phyloP scores from a whole-genome alignment of 148 eudicot species.

The Silene conica region DNA sequence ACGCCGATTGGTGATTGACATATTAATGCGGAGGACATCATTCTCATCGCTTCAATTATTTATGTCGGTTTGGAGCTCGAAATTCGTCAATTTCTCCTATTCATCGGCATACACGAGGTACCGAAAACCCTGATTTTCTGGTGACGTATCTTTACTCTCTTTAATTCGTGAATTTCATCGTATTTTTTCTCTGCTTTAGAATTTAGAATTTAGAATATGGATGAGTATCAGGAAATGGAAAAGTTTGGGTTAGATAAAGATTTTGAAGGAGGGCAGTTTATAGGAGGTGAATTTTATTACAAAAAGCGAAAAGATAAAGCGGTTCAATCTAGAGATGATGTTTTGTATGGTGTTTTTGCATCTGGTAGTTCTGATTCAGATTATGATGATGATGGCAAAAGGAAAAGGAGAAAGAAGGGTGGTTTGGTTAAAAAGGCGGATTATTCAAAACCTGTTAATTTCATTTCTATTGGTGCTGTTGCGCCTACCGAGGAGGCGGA shows the following conservation, averaged over 20 bases:
- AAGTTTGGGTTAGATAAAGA: not conserved
- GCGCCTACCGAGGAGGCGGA: slow-evolving; percentile 53
- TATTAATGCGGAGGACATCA: no score
- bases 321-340: slow-evolving; percentile 64
- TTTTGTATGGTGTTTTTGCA: slow-evolving; percentile 71
- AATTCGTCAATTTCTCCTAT: no score
- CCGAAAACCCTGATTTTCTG: no score
- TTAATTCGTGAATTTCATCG: not conserved
- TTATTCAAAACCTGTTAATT: slow-evolving; percentile 75
- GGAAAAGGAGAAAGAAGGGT: slow-evolving; percentile 50
- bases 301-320: slow-evolving; percentile 61
- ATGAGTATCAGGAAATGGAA: slow-evolving; percentile 76
- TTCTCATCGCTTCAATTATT: no score
- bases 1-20: no score
- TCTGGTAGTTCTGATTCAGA: slow-evolving; percentile 46
- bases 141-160: not conserved
- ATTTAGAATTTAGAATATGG: slow-evolving; percentile 36
- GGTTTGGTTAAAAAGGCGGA: slow-evolving; percentile 41
- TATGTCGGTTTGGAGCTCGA: no score
- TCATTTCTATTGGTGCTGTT: slow-evolving; percentile 55
- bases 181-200: not conserved
- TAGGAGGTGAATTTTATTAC: slow-evolving; percentile 64
- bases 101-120: no score
- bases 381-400: slow-evolving; percentile 30
- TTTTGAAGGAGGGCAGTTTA: slow-evolving; percentile 69